Conservation (phyloP, 2,329 filamentous ascomycete species). For the Clonostachys rhizophaga region DNA sequence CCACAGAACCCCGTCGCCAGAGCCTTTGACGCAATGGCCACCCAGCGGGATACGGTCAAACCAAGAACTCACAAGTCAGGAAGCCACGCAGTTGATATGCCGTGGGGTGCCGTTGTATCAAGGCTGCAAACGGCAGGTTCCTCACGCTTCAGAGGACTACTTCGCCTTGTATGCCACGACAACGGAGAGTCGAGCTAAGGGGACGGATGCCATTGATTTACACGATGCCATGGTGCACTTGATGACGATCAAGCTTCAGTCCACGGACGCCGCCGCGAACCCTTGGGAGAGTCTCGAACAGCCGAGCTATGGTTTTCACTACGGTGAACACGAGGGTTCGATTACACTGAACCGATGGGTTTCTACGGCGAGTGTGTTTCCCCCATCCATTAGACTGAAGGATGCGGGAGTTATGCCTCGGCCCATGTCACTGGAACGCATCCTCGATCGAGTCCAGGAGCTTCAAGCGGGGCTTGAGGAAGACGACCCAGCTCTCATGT, state of each 20-base stretch:
- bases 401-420: conserved; percentile 56
- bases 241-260: conserved; percentile 47
- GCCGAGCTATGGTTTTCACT: conserved; percentile 65
- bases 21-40: conserved; percentile 50
- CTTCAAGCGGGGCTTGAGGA: conserved; percentile 52
- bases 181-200: conserved; percentile 34
- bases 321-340: conserved; percentile 63
- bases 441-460: conserved; percentile 55
- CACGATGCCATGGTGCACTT: conserved; percentile 54
- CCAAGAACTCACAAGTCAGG: conserved; percentile 45
- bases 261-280: conserved; percentile 30
- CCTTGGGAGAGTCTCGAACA: conserved; percentile 73
- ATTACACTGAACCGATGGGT: conserved; percentile 69
- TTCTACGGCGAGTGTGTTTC: conserved; percentile 49
- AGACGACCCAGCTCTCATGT: conserved; percentile 52
- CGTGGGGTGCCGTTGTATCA: conserved; percentile 52
- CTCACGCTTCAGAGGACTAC: conserved; percentile 50
- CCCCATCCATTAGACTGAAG: conserved; percentile 50
- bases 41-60: conserved; percentile 42
- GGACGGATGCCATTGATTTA: conserved; percentile 41
- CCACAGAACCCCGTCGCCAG: conserved; percentile 2
- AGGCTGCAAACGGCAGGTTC: conserved; percentile 47
- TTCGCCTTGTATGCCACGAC: conserved; percentile 50
- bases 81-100: conserved; percentile 54
- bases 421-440: conserved; percentile 51